Conservation (phyloP, 1,284 basidiomycete genomes). For the Ustilago loliicola region DNA sequence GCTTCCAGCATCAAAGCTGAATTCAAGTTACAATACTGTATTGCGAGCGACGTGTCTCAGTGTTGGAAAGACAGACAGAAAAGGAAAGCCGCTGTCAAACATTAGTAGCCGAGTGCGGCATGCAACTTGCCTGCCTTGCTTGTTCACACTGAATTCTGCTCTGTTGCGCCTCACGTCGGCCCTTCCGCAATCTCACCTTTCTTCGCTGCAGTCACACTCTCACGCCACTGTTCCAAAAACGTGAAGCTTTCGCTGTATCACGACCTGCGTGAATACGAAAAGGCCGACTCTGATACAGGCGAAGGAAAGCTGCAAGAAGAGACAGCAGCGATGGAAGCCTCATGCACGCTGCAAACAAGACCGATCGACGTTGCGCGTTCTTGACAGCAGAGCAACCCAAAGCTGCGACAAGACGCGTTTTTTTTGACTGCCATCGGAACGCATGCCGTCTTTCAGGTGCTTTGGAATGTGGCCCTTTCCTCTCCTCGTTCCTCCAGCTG, state of each 20-base stretch:
- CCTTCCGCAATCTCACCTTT: too few relatives aligned
- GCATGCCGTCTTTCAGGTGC: conserved; percentile 29
- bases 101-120: conserved; percentile 8
- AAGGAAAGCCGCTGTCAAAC: conserved; percentile 1
- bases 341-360: conserved; percentile 10
- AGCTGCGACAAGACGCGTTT: not conserved
- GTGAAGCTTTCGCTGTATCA: too few relatives aligned
- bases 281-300: too few relatives aligned
- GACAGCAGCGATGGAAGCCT: not conserved
- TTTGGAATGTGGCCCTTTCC: conserved; percentile 22
- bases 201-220: too few relatives aligned
- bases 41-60: conserved; percentile 1
- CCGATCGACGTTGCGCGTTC: conserved; percentile 11
- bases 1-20: not conserved
- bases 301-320: not conserved
- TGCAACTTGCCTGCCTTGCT: conserved; percentile 14
- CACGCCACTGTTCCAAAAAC: too few relatives aligned
- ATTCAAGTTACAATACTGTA: not conserved
- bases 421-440: not conserved
- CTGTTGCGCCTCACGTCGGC: too few relatives aligned
- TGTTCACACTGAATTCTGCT: not conserved
- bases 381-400: conserved; percentile 1
- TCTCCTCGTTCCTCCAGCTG: not conserved
- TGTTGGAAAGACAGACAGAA: conserved; percentile 4
- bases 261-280: too few relatives aligned